Base-by-base conservation (phyloP, 257 asterid genomes). In the Ajuga chamaepitys region DNA sequence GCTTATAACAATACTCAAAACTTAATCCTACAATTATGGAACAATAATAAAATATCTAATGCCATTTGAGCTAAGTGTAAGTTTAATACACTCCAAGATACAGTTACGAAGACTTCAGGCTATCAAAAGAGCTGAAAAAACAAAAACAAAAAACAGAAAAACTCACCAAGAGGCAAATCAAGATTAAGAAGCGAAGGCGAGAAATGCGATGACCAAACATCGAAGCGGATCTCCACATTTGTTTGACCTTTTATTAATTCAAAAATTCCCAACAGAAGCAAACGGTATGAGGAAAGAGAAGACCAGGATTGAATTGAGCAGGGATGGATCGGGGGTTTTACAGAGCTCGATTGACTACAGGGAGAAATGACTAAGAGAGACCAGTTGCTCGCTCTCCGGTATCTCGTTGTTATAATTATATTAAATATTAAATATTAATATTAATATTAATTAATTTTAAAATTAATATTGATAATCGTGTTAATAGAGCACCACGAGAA, bases 141-240 rank as follows among this genome's bases (percentile, higher is more conserved):
- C 8, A 17, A 21, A 34, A 7, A 54, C 35, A 41, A 20, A 0
- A 42, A 13, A 8, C 1, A 10, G n/a, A 13, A 38, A 32, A n/a
- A 56, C 84, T 73, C 66, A 82, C 87, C 77, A 73, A 62, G 66
- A 79, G 25, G 67, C 66, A 68, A 45, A 82, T 24, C 64, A 72
- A 11, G 11, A 75, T 34, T 40, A 77, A 45, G 70, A 44, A 32
- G 44, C 69, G 40, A 56, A 68, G 4, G 37, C 76, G 84, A 66
- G 71, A 70, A 67, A 62, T 47, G 50, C 28, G 75, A 58, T 60
- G 79, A 42, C 30, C 62, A 22, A 74, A 44, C 85, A 79, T 79
- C 74, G 79, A 58, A 70, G 68, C 74, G 28, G 83, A 82, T 82
- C 83, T 65, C 76, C 77, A 41, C 71, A 47, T 68, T 54, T 17